A percentile compares a stretch with the other conserved stretches of the same genome.
phyloP scores from a whole-genome alignment of 2,329 filamentous ascomycete genomes.

The Colletotrichum agaves region DNA sequence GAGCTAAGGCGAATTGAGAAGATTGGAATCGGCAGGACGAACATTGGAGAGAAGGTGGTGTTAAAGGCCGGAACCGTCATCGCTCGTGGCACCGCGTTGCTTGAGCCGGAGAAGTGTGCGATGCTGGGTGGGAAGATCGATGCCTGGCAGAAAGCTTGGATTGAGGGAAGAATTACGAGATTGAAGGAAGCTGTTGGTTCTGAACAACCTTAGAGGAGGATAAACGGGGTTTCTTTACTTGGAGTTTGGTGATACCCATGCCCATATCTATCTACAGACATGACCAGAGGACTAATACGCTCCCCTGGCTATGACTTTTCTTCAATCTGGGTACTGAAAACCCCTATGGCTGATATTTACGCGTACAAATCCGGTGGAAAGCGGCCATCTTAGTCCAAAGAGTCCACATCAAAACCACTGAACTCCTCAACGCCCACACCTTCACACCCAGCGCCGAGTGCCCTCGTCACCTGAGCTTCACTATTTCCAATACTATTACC shows the following conservation, averaged over 20 bases:
- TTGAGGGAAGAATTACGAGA: constrained; percentile 73
- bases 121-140: constrained; percentile 92
- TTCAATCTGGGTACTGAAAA: too few species aligned
- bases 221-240: not conserved
- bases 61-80: constrained; percentile 73
- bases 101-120: constrained; percentile 75
- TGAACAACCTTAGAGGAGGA: constrained; percentile 36
- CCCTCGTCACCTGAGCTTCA: not conserved
- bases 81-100: constrained; percentile 79
- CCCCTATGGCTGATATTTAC: too few species aligned
- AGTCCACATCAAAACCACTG: not conserved
- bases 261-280: not conserved
- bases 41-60: constrained; percentile 85
- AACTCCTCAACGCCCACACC: not conserved
- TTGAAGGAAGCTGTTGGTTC: constrained; percentile 70
- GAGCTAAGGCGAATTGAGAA: constrained; percentile 76
- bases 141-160: constrained; percentile 81
- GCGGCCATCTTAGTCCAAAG: not conserved
- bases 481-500: not conserved
- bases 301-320: too few species aligned
- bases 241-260: constrained; percentile 33
- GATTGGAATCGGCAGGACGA: constrained; percentile 71
- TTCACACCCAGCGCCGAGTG: too few species aligned
- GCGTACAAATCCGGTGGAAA: not conserved
- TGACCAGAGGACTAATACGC: too few species aligned